Percentiles rank a stretch among this genome's conserved stretches.
Conservation (phyloP, 805 yeast genomes). For the Saturnispora saitoi region DNA sequence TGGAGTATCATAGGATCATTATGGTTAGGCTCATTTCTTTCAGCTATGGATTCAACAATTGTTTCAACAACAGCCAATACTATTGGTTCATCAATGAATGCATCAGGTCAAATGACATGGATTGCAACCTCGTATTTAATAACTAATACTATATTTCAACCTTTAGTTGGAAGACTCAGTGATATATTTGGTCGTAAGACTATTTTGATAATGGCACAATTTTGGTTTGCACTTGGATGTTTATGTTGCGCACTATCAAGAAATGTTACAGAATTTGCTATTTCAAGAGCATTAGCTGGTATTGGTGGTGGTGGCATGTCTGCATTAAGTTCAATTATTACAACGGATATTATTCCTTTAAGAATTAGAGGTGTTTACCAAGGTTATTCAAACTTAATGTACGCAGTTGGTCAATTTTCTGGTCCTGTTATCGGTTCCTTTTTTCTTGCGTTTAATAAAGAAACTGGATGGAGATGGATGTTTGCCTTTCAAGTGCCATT, state of each 20-base stretch:
- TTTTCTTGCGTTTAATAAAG: conserved; percentile 26
- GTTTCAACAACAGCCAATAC: conserved; percentile 50
- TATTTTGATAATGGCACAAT: conserved; percentile 36
- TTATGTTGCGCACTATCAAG: conserved; percentile 34
- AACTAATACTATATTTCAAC: conserved; percentile 68
- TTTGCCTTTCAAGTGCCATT: conserved; percentile 35
- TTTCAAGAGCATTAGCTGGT: conserved; percentile 49
- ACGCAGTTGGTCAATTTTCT: conserved; percentile 32
- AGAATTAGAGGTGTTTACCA: conserved; percentile 45
- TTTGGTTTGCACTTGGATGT: conserved; percentile 38
- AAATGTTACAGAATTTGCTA: conserved; percentile 36
- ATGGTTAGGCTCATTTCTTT: conserved; percentile 41
- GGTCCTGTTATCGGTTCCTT: conserved; percentile 39
- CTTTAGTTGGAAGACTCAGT: conserved; percentile 60
- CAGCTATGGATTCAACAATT: conserved; percentile 52
- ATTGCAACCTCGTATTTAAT: conserved; percentile 64
- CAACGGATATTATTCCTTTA: conserved; percentile 48
- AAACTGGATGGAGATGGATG: conserved; percentile 39
- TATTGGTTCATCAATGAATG: conserved; percentile 52
- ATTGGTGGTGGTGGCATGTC: conserved; percentile 51
- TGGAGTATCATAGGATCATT: conserved; percentile 25
- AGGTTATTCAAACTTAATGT: conserved; percentile 38
- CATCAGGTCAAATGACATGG: conserved; percentile 49
- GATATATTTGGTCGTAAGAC: conserved; percentile 53
- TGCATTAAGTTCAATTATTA: conserved; percentile 42